Evolutionary conservation across 2,329 filamentous ascomycete genomes (phyloP).

Genomic region (Colletotrichum caudatum): DNA sequence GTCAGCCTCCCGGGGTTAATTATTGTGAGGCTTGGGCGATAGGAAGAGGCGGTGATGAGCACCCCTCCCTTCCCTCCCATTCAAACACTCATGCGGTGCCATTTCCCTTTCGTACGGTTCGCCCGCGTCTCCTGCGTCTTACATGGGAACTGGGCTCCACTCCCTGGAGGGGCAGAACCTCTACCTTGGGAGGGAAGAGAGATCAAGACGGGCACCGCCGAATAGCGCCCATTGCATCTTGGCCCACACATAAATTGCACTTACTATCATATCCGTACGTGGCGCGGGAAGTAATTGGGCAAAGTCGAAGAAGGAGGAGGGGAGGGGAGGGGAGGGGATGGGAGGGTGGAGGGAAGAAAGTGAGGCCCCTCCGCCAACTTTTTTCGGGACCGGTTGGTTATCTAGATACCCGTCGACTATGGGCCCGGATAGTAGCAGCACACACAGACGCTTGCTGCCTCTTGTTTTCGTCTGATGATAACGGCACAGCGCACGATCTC

Average conservation of each 20-base stretch:
- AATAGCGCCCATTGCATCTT: conserved; percentile 22
- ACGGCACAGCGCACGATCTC: neutral
- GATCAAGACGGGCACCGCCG: conserved; percentile 26
- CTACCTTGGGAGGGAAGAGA: neutral
- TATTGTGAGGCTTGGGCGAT: neutral
- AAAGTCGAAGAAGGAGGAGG: conserved; percentile 5
- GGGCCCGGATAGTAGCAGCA: neutral
- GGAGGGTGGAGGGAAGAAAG: neutral
- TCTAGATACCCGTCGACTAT: conserved; percentile 26
- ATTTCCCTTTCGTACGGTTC: conserved; percentile 8
- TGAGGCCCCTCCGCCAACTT: conserved; percentile 34
- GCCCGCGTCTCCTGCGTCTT: conserved; percentile 8
- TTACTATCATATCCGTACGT: conserved; percentile 24
- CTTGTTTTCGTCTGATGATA: neutral
- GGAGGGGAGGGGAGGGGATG: neutral
- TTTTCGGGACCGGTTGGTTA: conserved; percentile 33
- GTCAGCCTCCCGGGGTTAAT: neutral
- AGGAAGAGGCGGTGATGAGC: conserved; percentile 13
- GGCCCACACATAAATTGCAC: conserved; percentile 2
- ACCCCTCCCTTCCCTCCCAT: neutral
- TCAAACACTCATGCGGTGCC: neutral
- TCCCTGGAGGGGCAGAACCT: conserved; percentile 12
- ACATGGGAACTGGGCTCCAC: neutral
- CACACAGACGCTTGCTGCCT: neutral
- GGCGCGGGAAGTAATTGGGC: conserved; percentile 27